Percentiles rank a stretch among this genome's conserved stretches.
Conservation (phyloP, 345 rosid genomes). For the Physaria fendleri region DNA sequence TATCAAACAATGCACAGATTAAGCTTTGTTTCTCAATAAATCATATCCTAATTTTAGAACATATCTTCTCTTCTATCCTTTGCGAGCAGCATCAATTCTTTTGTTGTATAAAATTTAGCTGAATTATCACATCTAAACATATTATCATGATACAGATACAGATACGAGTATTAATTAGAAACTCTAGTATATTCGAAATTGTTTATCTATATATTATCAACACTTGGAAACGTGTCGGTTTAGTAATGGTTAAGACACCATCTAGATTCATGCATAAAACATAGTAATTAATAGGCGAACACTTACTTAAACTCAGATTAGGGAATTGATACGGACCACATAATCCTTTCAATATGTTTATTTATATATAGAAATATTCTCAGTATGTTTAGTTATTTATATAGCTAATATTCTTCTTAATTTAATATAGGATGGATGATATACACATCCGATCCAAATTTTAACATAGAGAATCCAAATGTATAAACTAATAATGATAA, state of each 20-base stretch:
- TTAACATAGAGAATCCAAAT: neutral
- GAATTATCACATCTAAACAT: too few species aligned
- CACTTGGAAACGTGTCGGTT: constrained; percentile 5
- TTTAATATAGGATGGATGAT: neutral
- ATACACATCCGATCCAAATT: constrained; percentile 12
- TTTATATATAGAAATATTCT: neutral
- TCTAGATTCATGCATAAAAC: constrained; percentile 8
- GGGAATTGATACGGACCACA: constrained; percentile 16
- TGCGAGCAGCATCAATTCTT: neutral
- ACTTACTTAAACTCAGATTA: constrained; percentile 6
- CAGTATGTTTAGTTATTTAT: neutral
- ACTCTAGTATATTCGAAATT: neutral
- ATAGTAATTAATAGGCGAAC: neutral
- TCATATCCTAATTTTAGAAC: neutral
- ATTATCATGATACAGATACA: too few species aligned
- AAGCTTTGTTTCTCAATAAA: neutral
- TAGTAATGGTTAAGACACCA: neutral
- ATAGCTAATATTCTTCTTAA: neutral
- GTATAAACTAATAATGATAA: too few species aligned
- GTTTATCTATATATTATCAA: constrained; percentile 13
- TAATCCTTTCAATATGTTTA: neutral
- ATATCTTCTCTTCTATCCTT: neutral
- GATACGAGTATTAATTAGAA: neutral
- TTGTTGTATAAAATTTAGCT: neutral
- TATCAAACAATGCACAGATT: neutral